phyloP scores from a whole-genome alignment of 352 stramenopile species.

The Pythium sukuiense region DNA sequence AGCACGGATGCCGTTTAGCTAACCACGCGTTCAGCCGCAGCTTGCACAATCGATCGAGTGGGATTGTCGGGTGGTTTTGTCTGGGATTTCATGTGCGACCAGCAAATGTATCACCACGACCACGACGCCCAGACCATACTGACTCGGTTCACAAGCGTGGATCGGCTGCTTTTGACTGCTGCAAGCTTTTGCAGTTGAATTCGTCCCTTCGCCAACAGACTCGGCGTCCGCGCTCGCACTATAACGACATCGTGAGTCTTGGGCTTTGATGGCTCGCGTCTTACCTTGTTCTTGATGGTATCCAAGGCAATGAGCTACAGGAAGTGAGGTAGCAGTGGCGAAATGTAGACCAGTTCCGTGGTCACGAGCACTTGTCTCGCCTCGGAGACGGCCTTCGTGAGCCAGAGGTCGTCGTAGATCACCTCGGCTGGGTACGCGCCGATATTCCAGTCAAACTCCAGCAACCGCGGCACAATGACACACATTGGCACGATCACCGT shows the following conservation, averaged over 20 bases:
- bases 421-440: neutral
- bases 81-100: neutral
- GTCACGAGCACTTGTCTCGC: slow-evolving; percentile 7
- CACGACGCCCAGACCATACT: neutral
- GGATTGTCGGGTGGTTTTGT: neutral
- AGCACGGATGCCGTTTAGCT: neutral
- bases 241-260: neutral
- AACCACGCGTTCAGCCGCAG: slow-evolving; percentile 9
- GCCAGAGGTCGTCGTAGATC: slow-evolving; percentile 8
- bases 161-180: neutral
- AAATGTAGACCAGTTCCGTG: slow-evolving; percentile 2
- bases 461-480: neutral
- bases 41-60: neutral
- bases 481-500: neutral
- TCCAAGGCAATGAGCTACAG: neutral
- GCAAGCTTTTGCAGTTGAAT: neutral
- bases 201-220: neutral
- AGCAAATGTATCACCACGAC: neutral
- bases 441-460: neutral
- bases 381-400: neutral
- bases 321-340: slow-evolving; percentile 2
- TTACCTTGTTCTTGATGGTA: slow-evolving; percentile 5
- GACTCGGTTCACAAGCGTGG: neutral
- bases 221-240: neutral
- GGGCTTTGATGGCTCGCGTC: neutral